phyloP scores from a whole-genome alignment of 768 basidiomycete species.

The Mycena haematopus region DNA sequence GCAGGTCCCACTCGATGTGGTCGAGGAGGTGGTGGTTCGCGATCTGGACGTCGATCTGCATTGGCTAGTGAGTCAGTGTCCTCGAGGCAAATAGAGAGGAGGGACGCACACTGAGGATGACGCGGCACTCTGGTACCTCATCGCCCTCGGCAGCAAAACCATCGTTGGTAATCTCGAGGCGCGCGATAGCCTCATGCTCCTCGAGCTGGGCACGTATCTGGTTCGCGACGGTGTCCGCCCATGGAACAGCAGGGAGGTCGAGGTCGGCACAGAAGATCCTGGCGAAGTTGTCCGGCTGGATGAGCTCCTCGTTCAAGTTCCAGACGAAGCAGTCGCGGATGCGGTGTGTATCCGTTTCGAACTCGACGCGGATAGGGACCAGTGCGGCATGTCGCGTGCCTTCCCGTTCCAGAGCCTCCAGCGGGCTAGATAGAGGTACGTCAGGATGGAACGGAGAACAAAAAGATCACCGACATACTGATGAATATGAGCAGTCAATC shows the following conservation, averaged over 20 bases:
- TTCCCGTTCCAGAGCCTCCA: constrained; percentile 68
- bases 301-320: constrained; percentile 89
- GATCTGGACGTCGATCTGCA: constrained; percentile 95
- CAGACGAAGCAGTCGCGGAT: constrained; percentile 96
- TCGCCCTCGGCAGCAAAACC: constrained; percentile 49
- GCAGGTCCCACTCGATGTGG: constrained; percentile 99
- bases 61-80: background rate
- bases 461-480: constrained; percentile 56
- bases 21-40: constrained; percentile 90
- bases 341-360: constrained; percentile 90
- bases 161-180: constrained; percentile 68
- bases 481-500: constrained; percentile 72
- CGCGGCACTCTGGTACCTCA: constrained; percentile 78
- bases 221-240: constrained; percentile 80
- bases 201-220: constrained; percentile 93
- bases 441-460: constrained; percentile 16
- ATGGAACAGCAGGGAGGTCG: constrained; percentile 66
- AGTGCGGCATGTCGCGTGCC: constrained; percentile 61
- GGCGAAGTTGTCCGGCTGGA: constrained; percentile 88
- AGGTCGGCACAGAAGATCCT: constrained; percentile 88
- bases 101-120: constrained; percentile 75
- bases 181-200: constrained; percentile 83
- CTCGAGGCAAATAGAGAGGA: background rate
- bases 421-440: constrained; percentile 51
- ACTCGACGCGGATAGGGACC: constrained; percentile 93